Percentiles rank a stretch among this genome's conserved stretches.
Evolutionary conservation across 2,329 filamentous ascomycete species (phyloP).

Genomic region (Cadophora gregata): DNA sequence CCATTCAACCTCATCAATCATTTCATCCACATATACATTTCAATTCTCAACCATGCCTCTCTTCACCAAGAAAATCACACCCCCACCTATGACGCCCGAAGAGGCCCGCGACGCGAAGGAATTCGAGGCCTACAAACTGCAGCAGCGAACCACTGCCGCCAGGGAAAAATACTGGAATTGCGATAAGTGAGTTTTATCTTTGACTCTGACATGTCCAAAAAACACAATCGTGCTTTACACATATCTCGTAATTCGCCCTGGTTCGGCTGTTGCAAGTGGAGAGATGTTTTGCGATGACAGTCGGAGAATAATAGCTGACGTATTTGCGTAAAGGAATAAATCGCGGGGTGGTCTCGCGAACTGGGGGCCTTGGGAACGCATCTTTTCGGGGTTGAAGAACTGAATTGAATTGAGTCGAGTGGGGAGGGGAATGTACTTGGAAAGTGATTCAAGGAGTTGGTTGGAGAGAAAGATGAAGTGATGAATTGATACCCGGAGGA

Average conservation of each 20-base stretch:
- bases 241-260: no score
- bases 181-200: constrained; percentile 1
- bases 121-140: constrained; percentile 13
- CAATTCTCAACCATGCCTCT: neutral
- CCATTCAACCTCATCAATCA: no score
- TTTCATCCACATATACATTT: no score
- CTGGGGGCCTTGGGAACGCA: neutral
- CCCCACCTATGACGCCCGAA: constrained; percentile 10
- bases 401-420: neutral
- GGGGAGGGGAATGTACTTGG: neutral
- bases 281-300: neutral
- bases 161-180: constrained; percentile 7
- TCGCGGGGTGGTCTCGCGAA: neutral
- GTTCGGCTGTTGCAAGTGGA: neutral
- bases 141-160: constrained; percentile 6
- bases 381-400: neutral
- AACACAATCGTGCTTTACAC: no score
- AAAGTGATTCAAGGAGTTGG: neutral
- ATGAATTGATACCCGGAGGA: neutral
- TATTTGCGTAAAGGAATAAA: neutral
- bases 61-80: constrained; percentile 9
- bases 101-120: constrained; percentile 9
- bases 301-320: neutral
- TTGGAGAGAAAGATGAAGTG: neutral
- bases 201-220: no score